Evolutionary conservation across 2,329 filamentous ascomycete species (phyloP), one percentile per base, ranked within the genome.

Genomic region (Dactylonectria macrodidyma): DNA sequence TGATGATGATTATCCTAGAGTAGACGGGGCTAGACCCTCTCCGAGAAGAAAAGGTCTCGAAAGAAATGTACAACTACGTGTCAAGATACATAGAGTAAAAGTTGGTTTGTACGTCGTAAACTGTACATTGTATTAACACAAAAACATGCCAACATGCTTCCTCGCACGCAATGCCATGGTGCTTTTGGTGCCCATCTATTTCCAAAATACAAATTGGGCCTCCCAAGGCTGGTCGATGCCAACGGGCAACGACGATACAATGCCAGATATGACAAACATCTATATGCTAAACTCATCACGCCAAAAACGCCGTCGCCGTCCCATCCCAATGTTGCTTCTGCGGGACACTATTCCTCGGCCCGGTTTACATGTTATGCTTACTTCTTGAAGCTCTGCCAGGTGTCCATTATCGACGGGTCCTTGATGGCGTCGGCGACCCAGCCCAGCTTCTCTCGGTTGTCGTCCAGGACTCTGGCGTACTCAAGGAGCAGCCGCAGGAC

Each of bases 401-500:
- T 69, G 54, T 76, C 72, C 62, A 77, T 76, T 56, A 81, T 67
- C 12, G 77, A 74, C 1, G 80, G 80, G 38, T 82, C 72, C 48
- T 75, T 72, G 14, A 82, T 55, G 66, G 88, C 73, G 74, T 89
- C 88, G 8, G 82, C 83, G 2, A 88, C 86, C 85, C 86, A 90
- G 2, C 88, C 88, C 84, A 90, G 82, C 34, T 72, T 78, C 68
- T 87, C 85, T 59, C 88, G 78, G 59, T 82, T 76, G 46, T 88
- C 86, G 62, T 88, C 87, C 46, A 82, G 79, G 12, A 91, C 75
- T 19, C 89, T 81, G 6, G 85, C 90, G 69, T 91, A 92, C 79
- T 92, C 90, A 36, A 92, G 81, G 60, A 92, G 79, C 71, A 95
- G 75, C 50, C 92, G 82, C 61, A 91, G 82, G 9, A 90, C 85